These are phyloP conservation scores for Spirogloea muscicola DNA, from an alignment of 139 green algal species.

Conservation along the genomic window DNA sequence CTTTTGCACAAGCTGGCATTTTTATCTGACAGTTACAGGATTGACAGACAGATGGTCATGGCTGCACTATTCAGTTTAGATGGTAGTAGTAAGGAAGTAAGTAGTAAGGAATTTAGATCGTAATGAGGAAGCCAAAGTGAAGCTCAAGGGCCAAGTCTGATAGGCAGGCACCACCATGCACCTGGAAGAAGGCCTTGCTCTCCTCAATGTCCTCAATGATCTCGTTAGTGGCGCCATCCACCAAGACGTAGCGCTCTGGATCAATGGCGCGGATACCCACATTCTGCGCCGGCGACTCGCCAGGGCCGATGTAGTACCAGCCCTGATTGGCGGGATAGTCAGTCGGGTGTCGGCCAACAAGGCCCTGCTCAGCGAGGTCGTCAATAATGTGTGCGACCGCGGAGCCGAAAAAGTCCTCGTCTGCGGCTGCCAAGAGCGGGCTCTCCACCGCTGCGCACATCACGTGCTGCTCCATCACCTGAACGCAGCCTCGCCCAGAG, in stretches of 20 bases:
- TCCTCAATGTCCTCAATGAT: slow-evolving; percentile 81
- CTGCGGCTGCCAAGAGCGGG: slow-evolving; percentile 38
- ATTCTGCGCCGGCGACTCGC: neutral
- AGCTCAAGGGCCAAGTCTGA: too few species aligned
- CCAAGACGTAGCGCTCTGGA: slow-evolving; percentile 69
- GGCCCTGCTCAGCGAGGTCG: slow-evolving; percentile 7
- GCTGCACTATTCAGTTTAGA: too few species aligned
- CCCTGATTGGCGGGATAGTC: slow-evolving; percentile 1
- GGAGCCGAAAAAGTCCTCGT: slow-evolving; percentile 58
- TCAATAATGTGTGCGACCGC: slow-evolving; percentile 14
- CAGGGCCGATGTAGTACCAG: slow-evolving; percentile 24
- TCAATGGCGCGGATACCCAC: slow-evolving; percentile 83
- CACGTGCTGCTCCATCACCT: slow-evolving; percentile 73
- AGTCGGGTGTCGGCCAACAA: slow-evolving; percentile 12
- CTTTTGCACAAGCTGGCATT: too few species aligned
- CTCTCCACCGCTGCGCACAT: slow-evolving; percentile 68
- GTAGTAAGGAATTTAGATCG: too few species aligned
- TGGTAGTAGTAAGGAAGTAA: too few species aligned
- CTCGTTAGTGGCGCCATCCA: slow-evolving; percentile 59
- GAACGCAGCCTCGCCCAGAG: too few species aligned
- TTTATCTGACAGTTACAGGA: too few species aligned
- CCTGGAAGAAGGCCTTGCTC: slow-evolving; percentile 76
- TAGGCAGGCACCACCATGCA: too few species aligned
- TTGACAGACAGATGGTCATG: too few species aligned
- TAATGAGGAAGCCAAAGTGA: too few species aligned